Percentiles rank a stretch among this genome's conserved stretches.
Evolutionary conservation across 495 filamentous ascomycete genomes (phyloP).

Genomic region (Neurospora sp.): DNA sequence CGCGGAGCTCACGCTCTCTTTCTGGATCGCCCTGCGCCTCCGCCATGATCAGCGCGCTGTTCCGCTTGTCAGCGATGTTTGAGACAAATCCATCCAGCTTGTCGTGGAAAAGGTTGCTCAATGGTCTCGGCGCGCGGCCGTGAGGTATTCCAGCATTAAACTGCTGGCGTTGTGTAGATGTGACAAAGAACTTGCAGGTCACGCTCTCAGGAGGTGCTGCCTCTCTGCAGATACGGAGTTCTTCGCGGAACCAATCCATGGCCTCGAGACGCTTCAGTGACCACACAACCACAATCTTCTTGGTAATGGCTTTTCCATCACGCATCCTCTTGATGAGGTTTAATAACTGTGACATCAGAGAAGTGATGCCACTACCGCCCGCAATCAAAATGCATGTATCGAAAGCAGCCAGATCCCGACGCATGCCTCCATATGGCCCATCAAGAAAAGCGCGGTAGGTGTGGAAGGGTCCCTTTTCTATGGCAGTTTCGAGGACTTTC

Average conservation of each 20-base stretch:
- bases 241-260: constrained; percentile 97
- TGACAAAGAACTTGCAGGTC: constrained; percentile 90
- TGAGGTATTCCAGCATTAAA: constrained; percentile 17
- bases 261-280: constrained; percentile 79
- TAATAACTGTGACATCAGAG: constrained; percentile 79
- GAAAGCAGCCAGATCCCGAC: constrained; percentile 81
- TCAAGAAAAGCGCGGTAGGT: constrained; percentile 87
- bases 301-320: constrained; percentile 85
- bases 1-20: constrained; percentile 64
- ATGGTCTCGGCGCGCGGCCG: constrained; percentile 45
- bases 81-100: constrained; percentile 75
- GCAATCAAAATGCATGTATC: constrained; percentile 89
- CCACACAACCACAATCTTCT: constrained; percentile 85
- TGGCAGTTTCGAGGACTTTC: constrained; percentile 63
- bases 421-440: constrained; percentile 91
- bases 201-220: constrained; percentile 74
- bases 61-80: constrained; percentile 70
- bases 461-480: constrained; percentile 71
- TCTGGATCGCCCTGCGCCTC: constrained; percentile 74
- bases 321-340: constrained; percentile 91
- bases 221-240: constrained; percentile 80
- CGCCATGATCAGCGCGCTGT: constrained; percentile 66
- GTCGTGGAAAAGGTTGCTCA: constrained; percentile 65
- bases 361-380: constrained; percentile 89
- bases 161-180: constrained; percentile 51